Conservation (phyloP, 768 basidiomycete genomes). For the Pisolithus tinctorius region DNA sequence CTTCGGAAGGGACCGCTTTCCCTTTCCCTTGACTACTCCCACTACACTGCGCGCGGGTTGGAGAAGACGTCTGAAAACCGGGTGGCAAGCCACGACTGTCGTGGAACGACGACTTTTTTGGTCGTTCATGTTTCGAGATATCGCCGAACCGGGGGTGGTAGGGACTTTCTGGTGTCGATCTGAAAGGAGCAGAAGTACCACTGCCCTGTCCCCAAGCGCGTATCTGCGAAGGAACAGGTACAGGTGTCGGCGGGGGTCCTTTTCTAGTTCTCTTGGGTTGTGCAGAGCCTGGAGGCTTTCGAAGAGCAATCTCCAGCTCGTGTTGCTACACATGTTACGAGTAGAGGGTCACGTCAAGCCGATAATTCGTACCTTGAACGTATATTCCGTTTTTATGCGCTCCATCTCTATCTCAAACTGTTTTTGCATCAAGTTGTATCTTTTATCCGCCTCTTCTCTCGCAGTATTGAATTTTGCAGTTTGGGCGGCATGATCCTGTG, state of each 20-base stretch:
- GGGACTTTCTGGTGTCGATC: slow-evolving; percentile 30
- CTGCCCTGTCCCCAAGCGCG: slow-evolving; percentile 28
- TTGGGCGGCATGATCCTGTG: slow-evolving; percentile 53
- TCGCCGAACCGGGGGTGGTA: slow-evolving; percentile 29
- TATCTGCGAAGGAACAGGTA: slow-evolving; percentile 34
- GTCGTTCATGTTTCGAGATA: slow-evolving; percentile 19
- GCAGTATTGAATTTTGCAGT: slow-evolving; percentile 49
- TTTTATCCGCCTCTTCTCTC: slow-evolving; percentile 55
- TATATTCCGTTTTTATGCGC: slow-evolving; percentile 58
- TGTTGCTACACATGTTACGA: slow-evolving; percentile 46
- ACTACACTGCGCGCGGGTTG: slow-evolving; percentile 12
- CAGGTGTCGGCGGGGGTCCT: slow-evolving; percentile 36
- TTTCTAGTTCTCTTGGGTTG: slow-evolving; percentile 34
- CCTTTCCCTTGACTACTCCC: slow-evolving; percentile 15
- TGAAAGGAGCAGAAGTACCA: slow-evolving; percentile 21
- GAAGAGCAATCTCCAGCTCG: slow-evolving; percentile 51
- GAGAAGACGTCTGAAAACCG: slow-evolving; percentile 17
- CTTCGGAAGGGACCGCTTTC: neutral
- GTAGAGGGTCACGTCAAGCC: slow-evolving; percentile 1
- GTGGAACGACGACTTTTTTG: slow-evolving; percentile 8
- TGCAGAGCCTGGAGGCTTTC: slow-evolving; percentile 42
- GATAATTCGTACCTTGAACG: slow-evolving; percentile 51
- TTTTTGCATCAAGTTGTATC: slow-evolving; percentile 48
- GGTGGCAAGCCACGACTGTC: slow-evolving; percentile 20
- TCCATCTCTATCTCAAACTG: slow-evolving; percentile 65